phyloP scores from a whole-genome alignment of 2,329 filamentous ascomycete genomes.

The Colletotrichum lupini region DNA sequence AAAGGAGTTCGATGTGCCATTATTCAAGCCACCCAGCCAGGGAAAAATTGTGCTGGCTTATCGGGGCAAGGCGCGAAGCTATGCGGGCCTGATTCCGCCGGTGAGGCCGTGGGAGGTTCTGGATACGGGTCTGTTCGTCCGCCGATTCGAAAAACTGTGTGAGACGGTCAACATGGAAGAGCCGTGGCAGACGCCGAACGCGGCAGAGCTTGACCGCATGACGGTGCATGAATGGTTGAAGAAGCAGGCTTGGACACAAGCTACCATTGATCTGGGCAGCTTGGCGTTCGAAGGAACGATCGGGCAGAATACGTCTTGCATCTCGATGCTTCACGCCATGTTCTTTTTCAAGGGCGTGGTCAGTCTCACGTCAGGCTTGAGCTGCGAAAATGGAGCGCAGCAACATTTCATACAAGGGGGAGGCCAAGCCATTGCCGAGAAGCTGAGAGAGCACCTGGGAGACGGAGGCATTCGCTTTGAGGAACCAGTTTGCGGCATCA shows the following conservation, averaged over 20 bases:
- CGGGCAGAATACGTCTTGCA: conserved; percentile 23
- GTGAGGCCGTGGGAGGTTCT: conserved; percentile 31
- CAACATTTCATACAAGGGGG: conserved; percentile 29
- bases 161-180: conserved; percentile 28
- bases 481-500: conserved; percentile 22
- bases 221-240: conserved; percentile 22
- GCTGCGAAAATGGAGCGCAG: conserved; percentile 27
- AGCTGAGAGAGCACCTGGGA: conserved; percentile 17
- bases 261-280: conserved; percentile 14
- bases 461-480: conserved; percentile 26
- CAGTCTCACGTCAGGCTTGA: conserved; percentile 14
- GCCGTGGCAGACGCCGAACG: conserved; percentile 25
- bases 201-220: conserved; percentile 26
- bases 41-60: conserved; percentile 31
- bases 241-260: conserved; percentile 18
- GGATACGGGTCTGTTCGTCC: conserved; percentile 18
- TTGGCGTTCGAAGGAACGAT: conserved; percentile 25
- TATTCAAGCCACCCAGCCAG: conserved; percentile 2
- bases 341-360: conserved; percentile 28
- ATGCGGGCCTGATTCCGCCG: conserved; percentile 34
- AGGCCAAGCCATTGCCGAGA: conserved; percentile 30
- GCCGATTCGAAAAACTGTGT: conserved; percentile 28
- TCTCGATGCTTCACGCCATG: conserved; percentile 35
- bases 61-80: conserved; percentile 24
- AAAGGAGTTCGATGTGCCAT: conserved; percentile 21